A percentile compares a stretch with the other conserved stretches of the same genome.
Conservation (phyloP, 2,329 filamentous ascomycete genomes). For the Furcasterigmium furcatum region DNA sequence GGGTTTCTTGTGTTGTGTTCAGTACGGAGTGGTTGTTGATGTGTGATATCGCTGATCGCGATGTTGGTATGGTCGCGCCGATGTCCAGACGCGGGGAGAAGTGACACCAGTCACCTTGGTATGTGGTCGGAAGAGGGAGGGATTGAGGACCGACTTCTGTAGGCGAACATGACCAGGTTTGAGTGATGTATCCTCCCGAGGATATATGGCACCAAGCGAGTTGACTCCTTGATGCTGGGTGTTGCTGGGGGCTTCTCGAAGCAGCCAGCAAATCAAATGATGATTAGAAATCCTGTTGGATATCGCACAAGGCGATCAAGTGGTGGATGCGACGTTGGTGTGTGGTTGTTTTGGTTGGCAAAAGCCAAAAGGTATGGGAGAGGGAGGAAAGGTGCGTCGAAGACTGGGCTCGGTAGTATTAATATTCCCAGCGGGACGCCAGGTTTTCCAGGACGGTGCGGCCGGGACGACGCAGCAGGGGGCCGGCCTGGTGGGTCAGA, state of each 20-base stretch:
- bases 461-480: no score
- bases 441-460: no score
- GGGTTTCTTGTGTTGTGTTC: constrained; percentile 10
- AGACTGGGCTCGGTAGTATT: not conserved
- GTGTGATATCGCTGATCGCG: constrained; percentile 4
- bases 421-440: no score
- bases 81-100: constrained; percentile 43
- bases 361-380: constrained; percentile 11
- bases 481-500: no score
- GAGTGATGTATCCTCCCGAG: constrained; percentile 32
- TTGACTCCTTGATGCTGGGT: constrained; percentile 18
- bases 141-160: constrained; percentile 50
- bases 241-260: constrained; percentile 22
- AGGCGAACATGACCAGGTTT: constrained; percentile 50
- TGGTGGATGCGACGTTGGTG: constrained; percentile 18
- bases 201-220: constrained; percentile 20
- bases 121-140: constrained; percentile 58
- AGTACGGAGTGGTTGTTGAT: constrained; percentile 11
- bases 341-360: constrained; percentile 28
- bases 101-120: constrained; percentile 57
- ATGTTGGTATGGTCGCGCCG: constrained; percentile 30
- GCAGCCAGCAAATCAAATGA: constrained; percentile 15
- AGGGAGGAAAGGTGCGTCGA: not conserved
- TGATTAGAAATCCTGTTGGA: not conserved
- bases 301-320: not conserved